Evolutionary conservation across 768 basidiomycete species (phyloP), one percentile per base, ranked within the genome.

Genomic region (Holtermanniella nyarrowii): DNA sequence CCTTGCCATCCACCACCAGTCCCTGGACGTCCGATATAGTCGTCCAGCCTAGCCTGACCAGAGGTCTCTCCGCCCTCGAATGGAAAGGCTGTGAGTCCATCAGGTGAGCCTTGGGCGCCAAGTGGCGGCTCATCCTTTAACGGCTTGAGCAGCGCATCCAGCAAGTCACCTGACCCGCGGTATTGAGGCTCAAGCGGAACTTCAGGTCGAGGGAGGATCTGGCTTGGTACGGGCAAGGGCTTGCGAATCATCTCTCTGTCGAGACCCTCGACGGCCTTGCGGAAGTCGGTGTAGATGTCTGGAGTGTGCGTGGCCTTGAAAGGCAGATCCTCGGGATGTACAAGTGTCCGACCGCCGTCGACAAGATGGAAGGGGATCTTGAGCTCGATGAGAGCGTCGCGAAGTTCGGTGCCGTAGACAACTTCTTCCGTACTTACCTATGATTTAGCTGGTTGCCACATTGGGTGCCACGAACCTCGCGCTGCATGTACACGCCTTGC

Each of bases 251-350:
- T 72, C 11, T 57, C 53, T 13, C 64, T 60, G 0, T 65, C 67
- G 10, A 74, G 58, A 0, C 65, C 71, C 56, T 76, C 76, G 26
- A 74, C 71, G 22, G 63, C 62, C 57, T 74, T 74, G 26, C 76
- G 60, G 57, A 76, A 77, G 3, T 59, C 58, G 0, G 76, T 76
- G 50, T 74, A 77, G 44, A 75, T 70, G 58, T 74, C 72, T 4
- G 73, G 74, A 3, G 69, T 68, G 3, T 61, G 47, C 5, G 46
- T 43, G 18, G 66, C 46, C 1, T 63, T 24, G 56, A 72, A 72
- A 0, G 72, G 72, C 13, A 72, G 57, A n/a, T 73, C 67, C 7
- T 54, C 42, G 5, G 58, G 53, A 22, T 68, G 63, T 12, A 73
- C 61, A 44, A 72, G 52, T 21, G 69, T 70, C 45, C 67, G 68